Percentiles rank a stretch among this genome's conserved stretches.
Conservation (phyloP, 345 rosid genomes). For the Populus nigra region DNA sequence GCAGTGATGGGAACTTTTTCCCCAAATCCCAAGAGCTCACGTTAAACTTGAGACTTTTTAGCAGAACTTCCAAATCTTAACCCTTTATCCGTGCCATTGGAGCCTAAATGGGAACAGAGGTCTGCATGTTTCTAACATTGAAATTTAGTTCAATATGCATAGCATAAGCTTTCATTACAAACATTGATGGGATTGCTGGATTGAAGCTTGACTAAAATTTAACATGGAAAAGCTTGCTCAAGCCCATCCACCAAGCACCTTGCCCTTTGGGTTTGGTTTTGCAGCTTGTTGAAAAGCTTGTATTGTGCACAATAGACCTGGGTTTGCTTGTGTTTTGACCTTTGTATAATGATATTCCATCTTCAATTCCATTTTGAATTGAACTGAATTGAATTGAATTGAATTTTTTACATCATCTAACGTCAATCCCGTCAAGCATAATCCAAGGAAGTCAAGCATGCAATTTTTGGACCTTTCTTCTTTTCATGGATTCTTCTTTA, state of each 20-base stretch:
- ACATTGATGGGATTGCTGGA: too few species aligned
- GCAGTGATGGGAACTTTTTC: too few species aligned
- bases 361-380: background rate
- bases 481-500: background rate
- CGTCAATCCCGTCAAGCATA: background rate
- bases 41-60: too few species aligned
- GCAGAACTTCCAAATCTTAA: too few species aligned
- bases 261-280: background rate
- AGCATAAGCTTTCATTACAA: too few species aligned
- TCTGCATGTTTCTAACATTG: too few species aligned
- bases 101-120: too few species aligned
- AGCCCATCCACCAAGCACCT: background rate
- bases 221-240: background rate
- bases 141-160: too few species aligned
- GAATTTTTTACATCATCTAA: too few species aligned
- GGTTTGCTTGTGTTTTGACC: background rate
- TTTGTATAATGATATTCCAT: background rate
- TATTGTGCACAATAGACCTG: background rate
- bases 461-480: background rate
- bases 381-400: too few species aligned
- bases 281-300: background rate
- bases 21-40: too few species aligned
- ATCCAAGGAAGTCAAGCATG: background rate
- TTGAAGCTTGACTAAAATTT: background rate
- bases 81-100: too few species aligned